Percentiles rank a stretch among this genome's conserved stretches.
phyloP scores from a whole-genome alignment of 2,329 filamentous ascomycete genomes.

The Cercospora brassicicola region DNA sequence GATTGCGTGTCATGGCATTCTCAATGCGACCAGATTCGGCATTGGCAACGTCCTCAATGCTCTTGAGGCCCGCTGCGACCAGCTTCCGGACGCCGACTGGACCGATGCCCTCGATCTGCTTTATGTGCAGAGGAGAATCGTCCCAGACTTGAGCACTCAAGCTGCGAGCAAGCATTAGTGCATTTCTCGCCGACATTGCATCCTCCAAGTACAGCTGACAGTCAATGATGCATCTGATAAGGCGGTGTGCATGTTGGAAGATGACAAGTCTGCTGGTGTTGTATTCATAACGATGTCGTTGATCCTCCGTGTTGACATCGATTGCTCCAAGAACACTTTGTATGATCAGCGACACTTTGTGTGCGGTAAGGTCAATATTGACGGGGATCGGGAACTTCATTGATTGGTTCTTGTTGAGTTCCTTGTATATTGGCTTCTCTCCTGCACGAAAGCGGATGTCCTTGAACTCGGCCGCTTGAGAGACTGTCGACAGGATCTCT shows the following conservation, averaged over 20 bases:
- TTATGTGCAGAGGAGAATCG: conserved; percentile 73
- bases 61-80: conserved; percentile 66
- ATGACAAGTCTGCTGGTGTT: conserved; percentile 62
- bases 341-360: conserved; percentile 77
- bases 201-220: conserved; percentile 66
- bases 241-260: conserved; percentile 66
- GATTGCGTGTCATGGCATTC: conserved; percentile 71
- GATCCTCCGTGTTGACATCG: conserved; percentile 61
- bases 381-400: conserved; percentile 72
- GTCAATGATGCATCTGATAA: conserved; percentile 74
- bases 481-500: conserved; percentile 66
- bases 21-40: conserved; percentile 74
- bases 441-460: conserved; percentile 69
- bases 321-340: conserved; percentile 70
- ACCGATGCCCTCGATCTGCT: conserved; percentile 79
- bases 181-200: conserved; percentile 64
- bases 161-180: conserved; percentile 75
- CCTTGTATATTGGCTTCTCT: conserved; percentile 69
- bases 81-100: conserved; percentile 73
- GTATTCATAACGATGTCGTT: conserved; percentile 58
- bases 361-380: conserved; percentile 62
- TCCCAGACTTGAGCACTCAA: conserved; percentile 80
- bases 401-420: conserved; percentile 67
- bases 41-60: conserved; percentile 66
- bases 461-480: conserved; percentile 69